phyloP scores from a whole-genome alignment of 2,329 filamentous ascomycete species.

The Juglanconis oblonga region DNA sequence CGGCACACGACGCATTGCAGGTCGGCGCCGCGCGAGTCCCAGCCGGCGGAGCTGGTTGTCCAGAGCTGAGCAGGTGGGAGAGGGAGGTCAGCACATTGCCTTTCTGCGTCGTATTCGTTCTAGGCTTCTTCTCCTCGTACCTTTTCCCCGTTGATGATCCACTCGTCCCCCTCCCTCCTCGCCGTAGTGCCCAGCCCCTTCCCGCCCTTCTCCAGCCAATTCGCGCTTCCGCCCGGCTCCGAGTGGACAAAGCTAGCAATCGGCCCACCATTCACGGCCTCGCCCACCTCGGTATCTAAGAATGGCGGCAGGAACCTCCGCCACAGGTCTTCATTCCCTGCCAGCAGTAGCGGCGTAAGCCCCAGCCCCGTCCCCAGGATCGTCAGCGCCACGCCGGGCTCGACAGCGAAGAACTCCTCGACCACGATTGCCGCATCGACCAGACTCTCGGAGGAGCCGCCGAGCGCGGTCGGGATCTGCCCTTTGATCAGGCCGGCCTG shows the following conservation, averaged over 20 bases:
- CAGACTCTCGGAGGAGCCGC: slow-evolving; percentile 1
- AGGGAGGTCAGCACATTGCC: neutral
- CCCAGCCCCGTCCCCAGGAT: slow-evolving; percentile 15
- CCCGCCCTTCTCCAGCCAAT: slow-evolving; percentile 16
- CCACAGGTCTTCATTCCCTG: neutral
- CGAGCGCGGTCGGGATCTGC: slow-evolving; percentile 9
- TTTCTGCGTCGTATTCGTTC: neutral
- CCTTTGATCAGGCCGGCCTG: slow-evolving; percentile 8
- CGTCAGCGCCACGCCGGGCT: slow-evolving; percentile 11
- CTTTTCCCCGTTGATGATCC: slow-evolving; percentile 15
- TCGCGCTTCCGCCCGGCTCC: slow-evolving; percentile 15
- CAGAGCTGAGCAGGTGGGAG: slow-evolving; percentile 6
- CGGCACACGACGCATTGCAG: slow-evolving; percentile 16
- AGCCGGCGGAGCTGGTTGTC: slow-evolving; percentile 15
- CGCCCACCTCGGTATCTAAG: neutral
- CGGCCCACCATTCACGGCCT: neutral
- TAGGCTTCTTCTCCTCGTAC: neutral
- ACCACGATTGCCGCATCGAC: slow-evolving; percentile 13
- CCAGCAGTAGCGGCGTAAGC: slow-evolving; percentile 7
- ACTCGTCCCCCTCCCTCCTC: slow-evolving; percentile 4
- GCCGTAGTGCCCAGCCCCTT: slow-evolving; percentile 13
- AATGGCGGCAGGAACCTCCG: neutral
- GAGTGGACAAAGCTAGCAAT: slow-evolving; percentile 13
- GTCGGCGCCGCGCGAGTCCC: slow-evolving; percentile 12
- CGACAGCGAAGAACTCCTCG: slow-evolving; percentile 15